Percentiles rank a stretch among this genome's conserved stretches.
Evolutionary conservation across 2,329 filamentous ascomycete species (phyloP).

Genomic region (Xylariaceae sp.): DNA sequence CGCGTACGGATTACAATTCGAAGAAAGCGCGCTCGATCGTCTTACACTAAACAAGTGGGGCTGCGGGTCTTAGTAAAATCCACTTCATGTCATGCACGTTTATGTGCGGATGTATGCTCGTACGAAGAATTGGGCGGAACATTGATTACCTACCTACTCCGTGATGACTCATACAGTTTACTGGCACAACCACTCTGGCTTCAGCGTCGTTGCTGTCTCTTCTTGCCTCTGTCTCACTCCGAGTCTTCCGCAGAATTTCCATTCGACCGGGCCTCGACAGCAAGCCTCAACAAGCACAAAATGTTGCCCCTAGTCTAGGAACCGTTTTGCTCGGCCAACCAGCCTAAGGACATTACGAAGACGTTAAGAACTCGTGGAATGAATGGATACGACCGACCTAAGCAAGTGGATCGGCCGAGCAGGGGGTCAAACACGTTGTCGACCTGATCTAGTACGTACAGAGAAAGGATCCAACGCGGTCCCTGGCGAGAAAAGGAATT

Average conservation of each 20-base stretch:
- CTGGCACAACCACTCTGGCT: not conserved
- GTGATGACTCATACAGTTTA: not conserved
- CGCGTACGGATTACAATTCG: too few relatives aligned
- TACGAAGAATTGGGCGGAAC: too few relatives aligned
- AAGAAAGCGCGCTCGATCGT: too few relatives aligned
- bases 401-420: not conserved
- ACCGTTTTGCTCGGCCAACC: not conserved
- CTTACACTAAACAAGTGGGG: not conserved
- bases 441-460: not conserved
- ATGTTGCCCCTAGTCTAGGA: not conserved
- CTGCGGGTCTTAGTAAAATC: not conserved
- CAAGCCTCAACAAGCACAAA: too few relatives aligned
- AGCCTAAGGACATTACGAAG: too few relatives aligned
- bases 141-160: not conserved
- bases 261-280: too few relatives aligned
- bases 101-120: not conserved
- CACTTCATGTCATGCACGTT: too few relatives aligned
- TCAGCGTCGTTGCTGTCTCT: too few relatives aligned
- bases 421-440: not conserved
- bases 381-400: not conserved
- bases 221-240: not conserved
- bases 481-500: not conserved
- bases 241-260: not conserved
- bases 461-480: not conserved
- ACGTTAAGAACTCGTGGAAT: too few relatives aligned